These are phyloP conservation scores for Eruca vesicaria DNA, from an alignment of 441 rosid species.

Conservation along the genomic window DNA sequence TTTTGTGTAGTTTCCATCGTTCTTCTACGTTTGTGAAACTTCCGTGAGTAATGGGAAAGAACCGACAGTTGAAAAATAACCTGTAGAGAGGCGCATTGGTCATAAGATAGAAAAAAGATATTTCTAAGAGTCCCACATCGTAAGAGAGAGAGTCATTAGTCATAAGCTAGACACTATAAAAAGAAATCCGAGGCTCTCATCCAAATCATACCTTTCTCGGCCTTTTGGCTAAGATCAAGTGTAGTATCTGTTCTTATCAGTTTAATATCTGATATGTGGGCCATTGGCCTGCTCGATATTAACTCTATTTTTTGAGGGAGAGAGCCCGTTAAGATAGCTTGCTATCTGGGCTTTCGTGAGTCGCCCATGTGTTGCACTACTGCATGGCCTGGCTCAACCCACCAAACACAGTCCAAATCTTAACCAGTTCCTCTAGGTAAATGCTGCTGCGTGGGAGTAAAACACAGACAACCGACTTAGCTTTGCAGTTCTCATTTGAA, in stretches of 20 bases:
- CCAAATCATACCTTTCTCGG: slow-evolving; percentile 54
- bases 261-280: slow-evolving; percentile 77
- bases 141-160: not conserved
- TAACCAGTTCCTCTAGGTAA: not conserved
- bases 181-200: not conserved
- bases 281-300: slow-evolving; percentile 39
- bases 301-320: slow-evolving; percentile 37
- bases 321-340: slow-evolving; percentile 4
- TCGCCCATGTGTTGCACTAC: slow-evolving; percentile 15
- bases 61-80: not conserved
- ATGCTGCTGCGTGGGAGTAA: not conserved
- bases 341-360: slow-evolving; percentile 10
- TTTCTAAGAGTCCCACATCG: not conserved
- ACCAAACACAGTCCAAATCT: too few relatives aligned
- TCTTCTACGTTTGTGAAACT: too few relatives aligned
- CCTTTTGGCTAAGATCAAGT: slow-evolving; percentile 99
- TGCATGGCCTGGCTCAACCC: slow-evolving; percentile 24
- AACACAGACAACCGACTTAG: not conserved
- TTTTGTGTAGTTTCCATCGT: too few relatives aligned
- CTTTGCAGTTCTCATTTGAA: too few relatives aligned
- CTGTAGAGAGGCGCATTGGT: too few relatives aligned
- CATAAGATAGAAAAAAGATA: not conserved
- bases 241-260: slow-evolving; percentile 92
- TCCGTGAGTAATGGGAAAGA: not conserved
- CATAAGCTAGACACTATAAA: not conserved